These are phyloP conservation scores for Geotrichum aggregatum DNA, from an alignment of 1,139 yeast genomes.

Conservation along the genomic window DNA sequence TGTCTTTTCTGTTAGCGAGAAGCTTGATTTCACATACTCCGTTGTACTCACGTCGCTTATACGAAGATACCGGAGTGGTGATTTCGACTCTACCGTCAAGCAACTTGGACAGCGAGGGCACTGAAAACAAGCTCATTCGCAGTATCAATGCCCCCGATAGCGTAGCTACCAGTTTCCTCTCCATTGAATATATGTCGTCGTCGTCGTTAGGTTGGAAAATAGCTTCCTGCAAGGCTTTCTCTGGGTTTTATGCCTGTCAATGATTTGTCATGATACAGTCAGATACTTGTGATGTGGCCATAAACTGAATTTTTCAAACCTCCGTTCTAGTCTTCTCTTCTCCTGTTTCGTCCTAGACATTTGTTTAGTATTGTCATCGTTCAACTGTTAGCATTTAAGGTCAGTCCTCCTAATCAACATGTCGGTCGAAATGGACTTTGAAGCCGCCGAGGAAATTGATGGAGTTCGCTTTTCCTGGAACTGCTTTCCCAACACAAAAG, in stretches of 20 bases:
- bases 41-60: slow-evolving; percentile 40
- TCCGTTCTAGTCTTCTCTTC: background rate
- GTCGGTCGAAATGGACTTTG: slow-evolving; percentile 54
- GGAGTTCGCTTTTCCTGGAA: slow-evolving; percentile 94
- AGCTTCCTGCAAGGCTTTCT: no score
- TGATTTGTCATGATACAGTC: slow-evolving; percentile 2
- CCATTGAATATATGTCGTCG: background rate
- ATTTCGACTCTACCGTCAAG: slow-evolving; percentile 63
- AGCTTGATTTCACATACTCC: slow-evolving; percentile 28
- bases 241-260: no score
- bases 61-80: slow-evolving; percentile 75
- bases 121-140: slow-evolving; percentile 24
- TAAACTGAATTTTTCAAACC: slow-evolving; percentile 5
- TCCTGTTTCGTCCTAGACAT: no score
- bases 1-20: slow-evolving; percentile 35
- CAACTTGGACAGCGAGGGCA: slow-evolving; percentile 22
- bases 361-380: background rate
- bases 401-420: background rate
- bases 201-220: no score
- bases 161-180: slow-evolving; percentile 7
- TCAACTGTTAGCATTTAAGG: no score
- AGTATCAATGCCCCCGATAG: slow-evolving; percentile 24
- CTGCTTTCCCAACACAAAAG: slow-evolving; percentile 79
- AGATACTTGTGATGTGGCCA: slow-evolving; percentile 12
- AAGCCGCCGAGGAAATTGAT: slow-evolving; percentile 77